Percentiles rank a stretch among this genome's conserved stretches.
These are phyloP conservation scores for Echeveria elegans DNA, from an alignment of 164 flowering plant species.

Conservation along the genomic window DNA sequence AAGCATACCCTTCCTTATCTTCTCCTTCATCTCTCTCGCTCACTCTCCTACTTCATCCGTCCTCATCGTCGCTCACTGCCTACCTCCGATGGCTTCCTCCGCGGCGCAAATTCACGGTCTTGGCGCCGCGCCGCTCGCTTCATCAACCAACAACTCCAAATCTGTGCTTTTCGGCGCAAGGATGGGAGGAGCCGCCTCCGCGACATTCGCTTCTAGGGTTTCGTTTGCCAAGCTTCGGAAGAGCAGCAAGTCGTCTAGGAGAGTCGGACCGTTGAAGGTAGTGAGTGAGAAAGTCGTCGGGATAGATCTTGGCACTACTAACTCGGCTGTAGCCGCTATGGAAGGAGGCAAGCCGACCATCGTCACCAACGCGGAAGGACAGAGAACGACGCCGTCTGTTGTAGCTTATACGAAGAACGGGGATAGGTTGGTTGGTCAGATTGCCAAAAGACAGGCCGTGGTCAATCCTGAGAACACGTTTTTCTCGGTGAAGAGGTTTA, in stretches of 20 bases:
- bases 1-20: not conserved
- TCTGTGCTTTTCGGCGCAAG: conserved; percentile 23
- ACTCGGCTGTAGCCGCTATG: conserved; percentile 49
- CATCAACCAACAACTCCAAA: conserved; percentile 14
- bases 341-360: conserved; percentile 60
- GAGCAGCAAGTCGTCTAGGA: not conserved
- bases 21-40: not conserved
- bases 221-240: conserved; percentile 15
- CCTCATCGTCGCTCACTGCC: not conserved
- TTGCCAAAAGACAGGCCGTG: conserved; percentile 85
- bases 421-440: conserved; percentile 75
- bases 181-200: not conserved
- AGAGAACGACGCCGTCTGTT: conserved; percentile 89
- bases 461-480: conserved; percentile 76
- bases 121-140: conserved; percentile 15
- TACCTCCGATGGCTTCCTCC: conserved; percentile 24
- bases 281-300: conserved; percentile 39
- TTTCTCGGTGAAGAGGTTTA: conserved; percentile 66
- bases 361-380: conserved; percentile 18
- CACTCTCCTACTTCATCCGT: not conserved
- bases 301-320: conserved; percentile 38
- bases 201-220: not conserved
- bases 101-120: conserved; percentile 26
- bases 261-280: conserved; percentile 14
- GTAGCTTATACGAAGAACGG: conserved; percentile 88